phyloP scores from a whole-genome alignment of 257 asterid genomes.

The Solanum bukasovii region DNA sequence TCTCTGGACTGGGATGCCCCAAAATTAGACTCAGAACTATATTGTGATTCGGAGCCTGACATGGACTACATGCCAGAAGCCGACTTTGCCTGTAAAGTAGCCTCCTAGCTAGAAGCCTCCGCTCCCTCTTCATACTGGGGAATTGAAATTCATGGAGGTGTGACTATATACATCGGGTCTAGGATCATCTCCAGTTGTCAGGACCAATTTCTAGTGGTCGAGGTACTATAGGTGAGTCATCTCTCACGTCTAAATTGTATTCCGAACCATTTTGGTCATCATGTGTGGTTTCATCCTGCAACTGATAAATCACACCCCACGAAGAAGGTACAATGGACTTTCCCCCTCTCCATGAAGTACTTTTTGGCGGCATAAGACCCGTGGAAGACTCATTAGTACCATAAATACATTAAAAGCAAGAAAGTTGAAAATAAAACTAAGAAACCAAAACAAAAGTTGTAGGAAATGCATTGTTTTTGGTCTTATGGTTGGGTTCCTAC shows the following conservation, averaged over 20 bases:
- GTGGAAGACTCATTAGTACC: neutral
- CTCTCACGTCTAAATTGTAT: too few relatives aligned
- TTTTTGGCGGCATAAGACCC: neutral
- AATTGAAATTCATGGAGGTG: neutral
- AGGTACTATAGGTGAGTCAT: neutral
- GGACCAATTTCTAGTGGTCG: neutral
- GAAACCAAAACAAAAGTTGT: neutral
- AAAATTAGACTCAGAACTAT: neutral
- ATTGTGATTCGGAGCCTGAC: neutral
- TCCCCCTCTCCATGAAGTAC: neutral
- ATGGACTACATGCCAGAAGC: neutral
- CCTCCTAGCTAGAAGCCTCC: neutral
- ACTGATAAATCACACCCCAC: neutral
- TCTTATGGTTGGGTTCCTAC: neutral
- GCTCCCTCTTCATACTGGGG: neutral
- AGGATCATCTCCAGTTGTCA: neutral
- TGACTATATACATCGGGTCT: neutral
- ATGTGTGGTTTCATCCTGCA: neutral
- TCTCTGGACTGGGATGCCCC: neutral
- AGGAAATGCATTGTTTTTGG: neutral
- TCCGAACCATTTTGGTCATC: neutral
- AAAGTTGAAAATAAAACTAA: too few relatives aligned
- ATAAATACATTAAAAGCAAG: neutral
- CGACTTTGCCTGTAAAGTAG: neutral
- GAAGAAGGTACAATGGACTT: neutral